Evolutionary conservation across 768 basidiomycete species (phyloP).

Genomic region (Boletus tomentosulus): DNA sequence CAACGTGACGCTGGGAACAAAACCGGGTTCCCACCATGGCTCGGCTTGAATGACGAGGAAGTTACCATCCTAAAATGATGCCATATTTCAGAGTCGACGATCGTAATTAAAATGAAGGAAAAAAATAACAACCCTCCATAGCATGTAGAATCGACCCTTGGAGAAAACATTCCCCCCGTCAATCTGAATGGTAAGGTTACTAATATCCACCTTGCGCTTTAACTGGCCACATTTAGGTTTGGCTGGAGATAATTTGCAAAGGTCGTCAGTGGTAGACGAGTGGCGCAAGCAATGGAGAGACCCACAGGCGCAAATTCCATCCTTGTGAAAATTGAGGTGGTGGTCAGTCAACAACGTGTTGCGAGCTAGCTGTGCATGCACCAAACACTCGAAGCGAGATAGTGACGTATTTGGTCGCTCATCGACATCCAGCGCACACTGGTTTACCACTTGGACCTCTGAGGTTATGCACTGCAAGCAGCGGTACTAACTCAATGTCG

Average conservation of each 20-base stretch:
- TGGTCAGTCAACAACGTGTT: no score
- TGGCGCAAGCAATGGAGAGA: no score
- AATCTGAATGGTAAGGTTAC: conserved; percentile 20
- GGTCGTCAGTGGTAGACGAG: conserved; percentile 3
- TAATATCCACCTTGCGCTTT: conserved; percentile 23
- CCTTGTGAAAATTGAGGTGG: no score
- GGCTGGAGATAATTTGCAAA: conserved; percentile 6
- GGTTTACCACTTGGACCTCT: no score
- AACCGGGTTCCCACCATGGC: conserved; percentile 22
- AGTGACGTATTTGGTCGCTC: no score
- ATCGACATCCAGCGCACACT: no score
- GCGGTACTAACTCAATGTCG: no score
- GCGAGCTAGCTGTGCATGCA: no score
- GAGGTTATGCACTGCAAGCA: no score
- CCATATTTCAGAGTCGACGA: conserved; percentile 6
- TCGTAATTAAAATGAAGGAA: not conserved
- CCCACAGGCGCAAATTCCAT: no score
- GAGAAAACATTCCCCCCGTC: not conserved
- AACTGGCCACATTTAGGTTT: conserved; percentile 16
- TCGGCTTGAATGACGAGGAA: conserved; percentile 29
- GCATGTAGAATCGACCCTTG: conserved; percentile 21
- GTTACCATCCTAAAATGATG: no score
- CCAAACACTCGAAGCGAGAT: no score
- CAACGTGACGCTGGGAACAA: not conserved
- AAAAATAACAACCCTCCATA: conserved; percentile 16